Evolutionary conservation across 78 protist genomes (phyloP), one percentile per base, ranked within the genome.

Genomic region (Isochrysis galbana): DNA sequence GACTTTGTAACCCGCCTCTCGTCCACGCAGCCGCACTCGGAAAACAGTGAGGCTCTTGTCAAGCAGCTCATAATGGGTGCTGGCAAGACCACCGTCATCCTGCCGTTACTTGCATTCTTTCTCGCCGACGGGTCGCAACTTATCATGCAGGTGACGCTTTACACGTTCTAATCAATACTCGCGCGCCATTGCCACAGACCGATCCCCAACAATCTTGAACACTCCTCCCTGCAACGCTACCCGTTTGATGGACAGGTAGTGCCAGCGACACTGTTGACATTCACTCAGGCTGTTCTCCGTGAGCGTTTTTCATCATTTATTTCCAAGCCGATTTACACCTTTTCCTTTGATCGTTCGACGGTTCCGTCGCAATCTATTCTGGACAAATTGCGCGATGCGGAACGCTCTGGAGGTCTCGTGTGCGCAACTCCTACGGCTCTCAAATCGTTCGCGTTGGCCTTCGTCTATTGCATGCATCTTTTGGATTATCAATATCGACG

Each of bases 11-110:
- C n/a, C n/a, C n/a, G n/a, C n/a, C n/a, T n/a, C n/a, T n/a, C n/a
- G n/a, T n/a, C n/a, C n/a, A n/a, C n/a, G n/a, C n/a, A n/a, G n/a
- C n/a, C n/a, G n/a, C n/a, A n/a, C n/a, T n/a, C n/a, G n/a, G n/a
- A n/a, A n/a, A n/a, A n/a, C n/a, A n/a, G n/a, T n/a, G 61, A 7
- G 29, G 3, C 90, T 0, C 55, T 44, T 2, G 93, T 89, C 10
- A 51, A 77, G n/a, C 97, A 96, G 93, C 82, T 95, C 91, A 94
- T 96, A 90, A 96, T 96, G 98, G 98, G 97, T 29, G 44, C 84
- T 5, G 98, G 98, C 84, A 96, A 96, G 91, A 96, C 98, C n/a
- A 94, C 95, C 32, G 96, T 94, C 44, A 86, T 96, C 45, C 82
- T 87, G 25, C 98, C 98, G 23, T 87, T 96, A 93, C 94, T 96